Percentiles rank a stretch among this genome's conserved stretches.
phyloP scores from a whole-genome alignment of 176 grass and related monocot genomes.

The Neostapfia colusana region DNA sequence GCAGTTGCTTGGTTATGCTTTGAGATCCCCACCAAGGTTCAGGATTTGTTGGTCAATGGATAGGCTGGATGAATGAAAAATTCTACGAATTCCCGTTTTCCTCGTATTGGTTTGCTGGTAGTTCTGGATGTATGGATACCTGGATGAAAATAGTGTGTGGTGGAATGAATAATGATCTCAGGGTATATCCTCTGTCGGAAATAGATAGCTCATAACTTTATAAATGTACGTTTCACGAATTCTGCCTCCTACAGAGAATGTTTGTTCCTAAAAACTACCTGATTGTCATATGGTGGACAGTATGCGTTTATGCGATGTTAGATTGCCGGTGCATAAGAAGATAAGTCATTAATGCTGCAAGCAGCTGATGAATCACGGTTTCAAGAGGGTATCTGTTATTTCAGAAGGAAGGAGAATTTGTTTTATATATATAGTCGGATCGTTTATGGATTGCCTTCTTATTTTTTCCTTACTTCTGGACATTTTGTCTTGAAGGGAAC shows the following conservation, averaged over 20 bases:
- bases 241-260: neutral
- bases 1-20: neutral
- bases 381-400: neutral
- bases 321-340: neutral
- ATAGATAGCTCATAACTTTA: neutral
- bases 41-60: conserved; percentile 13
- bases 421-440: neutral
- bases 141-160: neutral
- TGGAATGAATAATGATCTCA: neutral
- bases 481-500: neutral
- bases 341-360: neutral
- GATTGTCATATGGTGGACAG: neutral
- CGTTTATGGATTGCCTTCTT: conserved; percentile 13
- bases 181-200: neutral
- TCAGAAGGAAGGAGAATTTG: neutral
- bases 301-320: neutral
- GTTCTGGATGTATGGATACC: neutral
- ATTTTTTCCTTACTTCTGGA: neutral
- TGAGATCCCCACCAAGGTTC: conserved; percentile 20
- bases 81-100: neutral
- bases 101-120: neutral
- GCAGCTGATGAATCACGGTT: neutral
- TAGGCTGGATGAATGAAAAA: neutral
- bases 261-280: neutral
- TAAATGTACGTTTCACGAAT: conserved; percentile 1